These are phyloP conservation scores for Taphrina pruni DNA, from an alignment of 1,139 yeast genomes.

Conservation along the genomic window DNA sequence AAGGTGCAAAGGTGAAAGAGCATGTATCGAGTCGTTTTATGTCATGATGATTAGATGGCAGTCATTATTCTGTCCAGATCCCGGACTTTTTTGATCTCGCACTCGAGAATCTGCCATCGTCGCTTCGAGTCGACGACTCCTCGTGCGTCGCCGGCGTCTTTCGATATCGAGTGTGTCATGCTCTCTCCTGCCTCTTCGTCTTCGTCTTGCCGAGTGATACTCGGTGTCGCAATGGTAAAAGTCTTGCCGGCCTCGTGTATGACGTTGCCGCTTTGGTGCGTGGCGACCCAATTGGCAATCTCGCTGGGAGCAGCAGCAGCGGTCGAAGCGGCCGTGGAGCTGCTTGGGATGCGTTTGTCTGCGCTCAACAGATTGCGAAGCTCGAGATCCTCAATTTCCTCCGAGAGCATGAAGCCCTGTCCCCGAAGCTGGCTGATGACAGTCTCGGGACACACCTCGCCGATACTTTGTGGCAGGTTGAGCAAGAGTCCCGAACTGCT, in stretches of 20 bases:
- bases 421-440: slow-evolving; percentile 19
- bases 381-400: slow-evolving; percentile 21
- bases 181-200: neutral
- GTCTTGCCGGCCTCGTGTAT: slow-evolving; percentile 11
- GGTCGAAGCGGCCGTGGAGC: neutral
- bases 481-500: slow-evolving; percentile 16
- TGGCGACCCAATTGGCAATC: slow-evolving; percentile 25
- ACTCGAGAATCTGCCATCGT: slow-evolving; percentile 5
- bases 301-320: neutral
- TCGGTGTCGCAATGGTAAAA: slow-evolving; percentile 11
- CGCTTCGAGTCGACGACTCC: neutral
- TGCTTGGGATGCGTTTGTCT: neutral
- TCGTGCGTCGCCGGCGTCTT: neutral
- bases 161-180: neutral
- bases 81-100: slow-evolving; percentile 8
- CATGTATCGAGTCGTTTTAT: no score
- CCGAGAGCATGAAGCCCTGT: slow-evolving; percentile 20
- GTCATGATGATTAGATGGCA: neutral
- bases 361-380: slow-evolving; percentile 14
- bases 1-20: neutral
- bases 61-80: slow-evolving; percentile 5
- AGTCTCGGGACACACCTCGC: slow-evolving; percentile 25
- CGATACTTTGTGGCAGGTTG: slow-evolving; percentile 16
- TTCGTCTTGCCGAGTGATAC: no score
- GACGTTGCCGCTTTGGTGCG: slow-evolving; percentile 1